Percentiles rank a stretch among this genome's conserved stretches.
These are phyloP conservation scores for Tricholomella constricta DNA, from an alignment of 768 basidiomycete genomes.

Conservation along the genomic window DNA sequence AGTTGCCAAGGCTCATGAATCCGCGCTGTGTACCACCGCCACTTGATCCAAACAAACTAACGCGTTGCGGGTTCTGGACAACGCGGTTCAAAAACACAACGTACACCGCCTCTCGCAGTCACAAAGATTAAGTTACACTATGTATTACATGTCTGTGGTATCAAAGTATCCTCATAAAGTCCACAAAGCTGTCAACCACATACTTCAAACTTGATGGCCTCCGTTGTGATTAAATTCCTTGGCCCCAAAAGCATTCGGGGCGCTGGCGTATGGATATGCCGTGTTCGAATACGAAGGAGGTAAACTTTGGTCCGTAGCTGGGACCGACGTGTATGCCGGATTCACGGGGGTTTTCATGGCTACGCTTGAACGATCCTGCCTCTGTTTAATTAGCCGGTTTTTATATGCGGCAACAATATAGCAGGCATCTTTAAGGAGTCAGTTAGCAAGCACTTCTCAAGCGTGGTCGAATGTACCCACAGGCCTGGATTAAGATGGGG, in stretches of 20 bases:
- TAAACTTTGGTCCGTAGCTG: conserved; percentile 26
- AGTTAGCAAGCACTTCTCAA: neutral
- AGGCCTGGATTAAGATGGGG: conserved; percentile 39
- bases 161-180: neutral
- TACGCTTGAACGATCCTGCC: conserved; percentile 23
- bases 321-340: conserved; percentile 28
- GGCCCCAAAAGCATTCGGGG: conserved; percentile 7
- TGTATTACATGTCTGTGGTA: neutral
- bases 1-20: conserved; percentile 13
- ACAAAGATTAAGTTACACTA: neutral
- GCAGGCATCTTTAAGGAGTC: conserved; percentile 34
- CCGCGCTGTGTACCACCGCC: conserved; percentile 13
- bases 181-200: neutral
- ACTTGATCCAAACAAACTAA: conserved; percentile 15
- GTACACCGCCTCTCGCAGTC: too few species aligned
- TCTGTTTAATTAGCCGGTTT: conserved; percentile 31
- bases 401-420: conserved; percentile 40
- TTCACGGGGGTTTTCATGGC: conserved; percentile 15
- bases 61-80: too few species aligned
- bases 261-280: conserved; percentile 35
- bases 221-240: neutral
- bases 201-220: conserved; percentile 1
- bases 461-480: conserved; percentile 28
- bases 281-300: conserved; percentile 27
- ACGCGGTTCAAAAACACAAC: too few species aligned